phyloP scores from a whole-genome alignment of 2,329 filamentous ascomycete species.

The Cladophialophora immunda region DNA sequence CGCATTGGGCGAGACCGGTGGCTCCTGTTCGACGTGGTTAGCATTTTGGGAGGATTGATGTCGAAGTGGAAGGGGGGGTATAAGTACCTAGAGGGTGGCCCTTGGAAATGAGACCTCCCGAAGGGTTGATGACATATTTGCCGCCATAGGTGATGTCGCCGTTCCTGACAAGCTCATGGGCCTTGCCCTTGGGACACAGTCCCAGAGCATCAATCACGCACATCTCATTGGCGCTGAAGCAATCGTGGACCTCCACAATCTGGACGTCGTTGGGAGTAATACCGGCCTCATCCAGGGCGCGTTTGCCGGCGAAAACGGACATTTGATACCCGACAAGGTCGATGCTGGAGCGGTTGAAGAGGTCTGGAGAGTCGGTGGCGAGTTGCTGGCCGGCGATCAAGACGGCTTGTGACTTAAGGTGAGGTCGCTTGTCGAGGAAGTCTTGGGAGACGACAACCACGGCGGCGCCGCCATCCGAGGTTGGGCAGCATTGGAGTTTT shows the following conservation, averaged over 20 bases:
- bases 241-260: slow-evolving; percentile 94
- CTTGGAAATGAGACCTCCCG: slow-evolving; percentile 93
- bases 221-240: slow-evolving; percentile 96
- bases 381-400: slow-evolving; percentile 87
- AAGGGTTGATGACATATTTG: slow-evolving; percentile 85
- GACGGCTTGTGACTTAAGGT: slow-evolving; percentile 83
- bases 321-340: slow-evolving; percentile 91
- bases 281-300: slow-evolving; percentile 78
- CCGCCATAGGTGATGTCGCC: slow-evolving; percentile 94
- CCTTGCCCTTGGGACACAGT: slow-evolving; percentile 79
- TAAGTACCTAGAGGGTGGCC: slow-evolving; percentile 81
- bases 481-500: slow-evolving; percentile 98
- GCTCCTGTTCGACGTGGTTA: slow-evolving; percentile 55
- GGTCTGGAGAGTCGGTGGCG: slow-evolving; percentile 79
- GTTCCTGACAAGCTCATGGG: slow-evolving; percentile 85
- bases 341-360: slow-evolving; percentile 83
- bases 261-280: slow-evolving; percentile 73
- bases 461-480: slow-evolving; percentile 89
- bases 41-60: background rate
- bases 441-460: slow-evolving; percentile 87
- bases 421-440: slow-evolving; percentile 85
- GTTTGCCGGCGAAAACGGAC: slow-evolving; percentile 73
- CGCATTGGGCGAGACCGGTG: slow-evolving; percentile 93
- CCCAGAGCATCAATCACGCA: slow-evolving; percentile 86
- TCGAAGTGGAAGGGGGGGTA: background rate